Evolutionary conservation across 192 early-diverging fungal species (phyloP).

Genomic region (Pecoramyces ruminantium): DNA sequence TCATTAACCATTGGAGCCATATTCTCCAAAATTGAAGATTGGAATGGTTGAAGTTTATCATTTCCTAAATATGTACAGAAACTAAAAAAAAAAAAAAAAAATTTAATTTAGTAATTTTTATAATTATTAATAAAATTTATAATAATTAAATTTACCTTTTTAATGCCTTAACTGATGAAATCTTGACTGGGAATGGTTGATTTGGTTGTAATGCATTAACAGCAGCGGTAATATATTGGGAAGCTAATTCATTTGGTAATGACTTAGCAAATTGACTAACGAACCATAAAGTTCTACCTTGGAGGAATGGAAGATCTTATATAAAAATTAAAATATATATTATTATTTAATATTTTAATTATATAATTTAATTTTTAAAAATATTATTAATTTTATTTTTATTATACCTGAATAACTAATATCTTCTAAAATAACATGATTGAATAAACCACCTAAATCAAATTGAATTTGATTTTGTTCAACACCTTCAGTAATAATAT

Average conservation of each 20-base stretch:
- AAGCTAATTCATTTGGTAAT: slow-evolving; percentile 43
- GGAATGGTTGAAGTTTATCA: slow-evolving; percentile 18
- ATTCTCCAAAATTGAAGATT: slow-evolving; percentile 39
- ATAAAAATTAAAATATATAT: too few species aligned
- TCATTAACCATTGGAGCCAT: slow-evolving; percentile 28
- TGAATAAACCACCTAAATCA: slow-evolving; percentile 61
- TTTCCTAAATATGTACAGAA: not conserved
- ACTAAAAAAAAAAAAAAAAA: not conserved
- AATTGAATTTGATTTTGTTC: slow-evolving; percentile 23
- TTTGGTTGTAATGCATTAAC: slow-evolving; percentile 41
- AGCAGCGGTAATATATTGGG: slow-evolving; percentile 60
- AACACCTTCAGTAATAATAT: slow-evolving; percentile 38
- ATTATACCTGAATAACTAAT: slow-evolving; percentile 35
- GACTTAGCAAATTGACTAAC: slow-evolving; percentile 57
- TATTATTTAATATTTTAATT: too few species aligned
- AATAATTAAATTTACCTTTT: slow-evolving; percentile 36
- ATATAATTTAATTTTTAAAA: too few species aligned
- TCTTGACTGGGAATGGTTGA: slow-evolving; percentile 39
- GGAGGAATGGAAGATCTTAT: slow-evolving; percentile 57
- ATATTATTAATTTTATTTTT: too few species aligned
- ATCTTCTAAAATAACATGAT: slow-evolving; percentile 60
- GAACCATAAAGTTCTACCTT: slow-evolving; percentile 82
- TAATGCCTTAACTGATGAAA: slow-evolving; percentile 51
- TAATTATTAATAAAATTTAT: not conserved
- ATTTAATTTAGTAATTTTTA: not conserved